These are phyloP conservation scores for Gypsophila paniculata DNA, from an alignment of 179 eudicot species.

Conservation along the genomic window DNA sequence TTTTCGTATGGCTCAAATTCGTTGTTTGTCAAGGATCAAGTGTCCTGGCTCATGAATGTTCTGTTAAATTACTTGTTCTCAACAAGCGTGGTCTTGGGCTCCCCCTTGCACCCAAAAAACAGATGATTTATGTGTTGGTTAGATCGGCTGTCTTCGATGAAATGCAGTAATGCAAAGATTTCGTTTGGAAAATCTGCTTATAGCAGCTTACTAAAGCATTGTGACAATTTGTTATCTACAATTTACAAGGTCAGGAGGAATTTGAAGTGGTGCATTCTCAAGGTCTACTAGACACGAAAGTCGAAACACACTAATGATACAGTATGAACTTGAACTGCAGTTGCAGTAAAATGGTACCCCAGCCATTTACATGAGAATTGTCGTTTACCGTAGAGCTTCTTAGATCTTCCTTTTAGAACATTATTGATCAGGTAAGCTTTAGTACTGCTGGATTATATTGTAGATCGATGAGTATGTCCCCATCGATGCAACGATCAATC, in stretches of 20 bases:
- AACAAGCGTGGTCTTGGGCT: neutral
- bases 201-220: neutral
- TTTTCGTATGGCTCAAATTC: neutral
- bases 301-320: neutral
- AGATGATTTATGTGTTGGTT: neutral
- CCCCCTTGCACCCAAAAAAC: no score
- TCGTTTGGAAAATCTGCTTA: neutral
- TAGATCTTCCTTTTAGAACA: no score
- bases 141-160: neutral
- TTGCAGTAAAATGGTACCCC: neutral
- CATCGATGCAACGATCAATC: constrained; percentile 27
- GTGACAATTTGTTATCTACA: neutral
- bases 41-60: no score
- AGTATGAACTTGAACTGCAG: neutral
- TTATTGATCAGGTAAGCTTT: neutral
- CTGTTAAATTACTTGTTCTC: no score
- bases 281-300: neutral
- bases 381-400: neutral
- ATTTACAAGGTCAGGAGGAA: neutral
- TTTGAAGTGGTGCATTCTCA: neutral
- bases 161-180: no score
- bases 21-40: neutral
- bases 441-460: constrained; percentile 31
- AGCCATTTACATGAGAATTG: neutral
- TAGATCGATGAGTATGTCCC: constrained; percentile 41